phyloP scores from a whole-genome alignment of 768 basidiomycete genomes.

The Amanita exitialis region DNA sequence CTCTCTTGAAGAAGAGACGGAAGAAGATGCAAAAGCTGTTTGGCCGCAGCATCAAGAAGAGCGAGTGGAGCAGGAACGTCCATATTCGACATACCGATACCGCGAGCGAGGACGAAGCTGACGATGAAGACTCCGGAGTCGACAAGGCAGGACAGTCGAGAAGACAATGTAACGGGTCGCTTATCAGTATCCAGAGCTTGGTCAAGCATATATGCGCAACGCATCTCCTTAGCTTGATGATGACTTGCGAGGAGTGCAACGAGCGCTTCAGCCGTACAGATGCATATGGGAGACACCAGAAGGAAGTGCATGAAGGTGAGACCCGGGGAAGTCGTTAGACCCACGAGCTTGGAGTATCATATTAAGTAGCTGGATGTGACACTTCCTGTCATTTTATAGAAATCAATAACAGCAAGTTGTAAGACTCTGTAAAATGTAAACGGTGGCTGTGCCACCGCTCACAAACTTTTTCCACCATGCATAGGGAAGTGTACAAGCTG shows the following conservation, averaged over 20 bases:
- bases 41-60: background rate
- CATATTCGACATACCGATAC: background rate
- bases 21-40: background rate
- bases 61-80: background rate
- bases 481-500: too few relatives aligned
- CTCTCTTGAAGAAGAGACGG: background rate
- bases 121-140: background rate
- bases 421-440: too few relatives aligned
- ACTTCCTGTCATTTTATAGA: too few relatives aligned
- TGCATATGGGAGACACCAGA: background rate
- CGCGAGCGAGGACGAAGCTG: background rate
- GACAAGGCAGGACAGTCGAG: background rate
- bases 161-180: background rate
- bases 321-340: background rate
- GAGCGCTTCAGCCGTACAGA: background rate
- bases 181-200: background rate
- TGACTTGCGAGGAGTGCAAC: background rate
- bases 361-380: too few relatives aligned
- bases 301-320: background rate
- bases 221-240: background rate
- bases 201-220: constrained; percentile 1
- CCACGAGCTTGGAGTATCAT: background rate
- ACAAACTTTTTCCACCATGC: too few relatives aligned
- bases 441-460: too few relatives aligned
- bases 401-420: too few relatives aligned